Evolutionary conservation across 371 early-diverging fungal species (phyloP), one percentile per base, ranked within the genome.

Genomic region (Capillidium heterosporum): DNA sequence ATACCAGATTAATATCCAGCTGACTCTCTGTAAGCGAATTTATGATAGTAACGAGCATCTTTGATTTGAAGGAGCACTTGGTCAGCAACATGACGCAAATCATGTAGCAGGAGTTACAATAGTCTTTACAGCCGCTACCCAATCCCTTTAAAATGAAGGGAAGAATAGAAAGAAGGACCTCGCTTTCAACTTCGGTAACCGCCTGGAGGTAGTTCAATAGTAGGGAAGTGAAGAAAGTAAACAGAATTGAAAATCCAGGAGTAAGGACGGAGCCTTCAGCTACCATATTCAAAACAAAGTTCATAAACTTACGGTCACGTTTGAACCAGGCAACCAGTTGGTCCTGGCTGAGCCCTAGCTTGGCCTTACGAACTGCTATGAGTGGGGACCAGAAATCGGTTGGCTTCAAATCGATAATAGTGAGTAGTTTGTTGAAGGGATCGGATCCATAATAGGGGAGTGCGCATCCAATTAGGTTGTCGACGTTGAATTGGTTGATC

Each of bases 401-500:
- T n/a, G 48, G 39, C 1, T 17, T 59, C 44, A 87, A 65, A 23
- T 66, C 65, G 21, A 93, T 68, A 43, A 88, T 71, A 17, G 78
- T 71, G 13, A 85, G 75, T 77, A 95, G 74, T 55, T 79, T 77
- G 47, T 83, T 77, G 66, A 93, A 95, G 46, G 79, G 78, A 57
- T 81, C 77, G 0, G 93, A 89, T 63, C 90, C 91, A 58, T 95
- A 93, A 69, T 89, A 95, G 4, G 96, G 96, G 57, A 94, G 58
- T 24, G 91, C 73, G 53, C 84, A 80, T 19, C 71, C 76, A 17
- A 95, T 56, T 2, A 93, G 59, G 0, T 75, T 76, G 55, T 87
- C 83, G 15, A 88, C 71, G 59, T 94, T 95, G 69, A 82, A 81
- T 63, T 88, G 83, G 54, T 95, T 72, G 58, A 88, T 78, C 47